Evolutionary conservation across 495 filamentous ascomycete genomes (phyloP), one percentile per base, ranked within the genome.

Genomic region (Aspergillus indologenus): DNA sequence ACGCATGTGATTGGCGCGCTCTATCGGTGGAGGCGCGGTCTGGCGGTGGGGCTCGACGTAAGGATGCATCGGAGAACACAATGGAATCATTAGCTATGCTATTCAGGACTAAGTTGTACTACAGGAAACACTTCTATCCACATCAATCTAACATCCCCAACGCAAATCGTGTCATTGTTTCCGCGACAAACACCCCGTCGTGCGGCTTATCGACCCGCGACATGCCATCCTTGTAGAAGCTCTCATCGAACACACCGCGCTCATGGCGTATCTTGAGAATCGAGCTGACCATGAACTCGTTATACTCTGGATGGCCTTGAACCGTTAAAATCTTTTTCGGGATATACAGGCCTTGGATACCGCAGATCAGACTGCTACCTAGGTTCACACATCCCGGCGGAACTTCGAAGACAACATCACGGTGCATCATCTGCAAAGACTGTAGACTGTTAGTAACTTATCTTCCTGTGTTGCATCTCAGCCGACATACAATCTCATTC

Each of bases 241-340:
- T 82, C 51, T 89, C 84, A 53, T 79, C 64, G 58, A 96, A 87
- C 6, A 93, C 75, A 3, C 85, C 87, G 49, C 67, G 68, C 19
- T 40, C 34, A 11, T 40, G 34, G 5, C 92, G 74, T 43, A 72
- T 59, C 42, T 82, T 70, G 42, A 94, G 69, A 14, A 97, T 59
- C 66, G 87, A 81, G 15, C 69, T 73, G 66, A 91, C 83, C 58
- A 96, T 91, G 31, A 85, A 83, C 47, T 79, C 79, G 17, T 81
- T 89, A 69, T 91, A 96, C 69, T 97, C 92, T 12, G 92, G 92
- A 65, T 97, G 92, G 1, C 90, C 92, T 69, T 97, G 92, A 5
- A 96, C 83, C 2, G 87, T 86, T 26, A 96, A 83, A 42, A 88
- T 62, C 6, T 76, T 72, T 11, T 72, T 69, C 17, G 84, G 82